These are phyloP conservation scores for Diaporthe humulicola DNA, from an alignment of 2,329 filamentous ascomycete genomes.

Conservation along the genomic window DNA sequence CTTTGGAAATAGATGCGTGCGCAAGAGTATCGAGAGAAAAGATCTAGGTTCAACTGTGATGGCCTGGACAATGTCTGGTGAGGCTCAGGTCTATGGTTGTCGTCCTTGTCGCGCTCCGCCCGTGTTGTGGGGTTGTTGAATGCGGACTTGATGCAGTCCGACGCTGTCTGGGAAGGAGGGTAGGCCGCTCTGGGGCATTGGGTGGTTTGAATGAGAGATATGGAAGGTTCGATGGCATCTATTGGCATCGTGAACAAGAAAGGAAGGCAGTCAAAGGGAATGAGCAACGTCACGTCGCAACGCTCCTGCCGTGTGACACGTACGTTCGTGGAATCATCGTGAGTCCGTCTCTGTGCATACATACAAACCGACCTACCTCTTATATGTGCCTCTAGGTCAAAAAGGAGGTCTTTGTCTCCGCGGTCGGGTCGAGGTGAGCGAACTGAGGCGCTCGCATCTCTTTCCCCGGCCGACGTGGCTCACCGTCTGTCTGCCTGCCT, in stretches of 20 bases:
- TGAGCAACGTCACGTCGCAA: neutral
- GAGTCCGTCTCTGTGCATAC: conserved; percentile 1
- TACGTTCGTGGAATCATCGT: neutral
- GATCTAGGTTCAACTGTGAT: conserved; percentile 8
- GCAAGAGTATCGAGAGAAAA: neutral
- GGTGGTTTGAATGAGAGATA: neutral
- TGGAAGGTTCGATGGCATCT: conserved; percentile 20
- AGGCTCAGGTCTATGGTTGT: neutral
- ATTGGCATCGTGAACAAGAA: neutral
- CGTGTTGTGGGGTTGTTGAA: neutral
- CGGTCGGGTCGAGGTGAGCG: neutral
- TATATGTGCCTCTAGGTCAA: neutral
- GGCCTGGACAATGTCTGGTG: neutral
- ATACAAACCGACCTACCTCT: neutral
- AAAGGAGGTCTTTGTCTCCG: neutral
- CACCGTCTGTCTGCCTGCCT: neutral
- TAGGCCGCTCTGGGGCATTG: neutral
- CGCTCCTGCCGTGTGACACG: conserved; percentile 14
- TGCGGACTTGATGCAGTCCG: neutral
- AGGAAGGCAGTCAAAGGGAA: neutral
- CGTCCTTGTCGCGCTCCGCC: neutral
- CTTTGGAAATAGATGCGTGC: neutral
- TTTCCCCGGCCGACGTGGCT: neutral
- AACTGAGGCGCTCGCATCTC: neutral
- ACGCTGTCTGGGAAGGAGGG: neutral